phyloP scores from a whole-genome alignment of 1,284 basidiomycete species.

The Stygiomarasmius scandens region DNA sequence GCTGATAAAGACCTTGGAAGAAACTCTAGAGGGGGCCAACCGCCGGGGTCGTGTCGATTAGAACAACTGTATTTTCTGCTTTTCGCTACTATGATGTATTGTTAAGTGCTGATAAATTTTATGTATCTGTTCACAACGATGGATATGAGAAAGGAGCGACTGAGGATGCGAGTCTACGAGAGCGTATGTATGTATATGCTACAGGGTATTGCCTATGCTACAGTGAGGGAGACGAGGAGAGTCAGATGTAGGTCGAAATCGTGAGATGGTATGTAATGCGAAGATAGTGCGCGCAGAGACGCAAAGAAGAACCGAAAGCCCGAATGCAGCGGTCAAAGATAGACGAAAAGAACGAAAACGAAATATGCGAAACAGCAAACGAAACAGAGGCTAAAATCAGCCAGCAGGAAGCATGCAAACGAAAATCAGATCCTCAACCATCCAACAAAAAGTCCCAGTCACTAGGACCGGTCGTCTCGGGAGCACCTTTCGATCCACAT shows the following conservation, averaged over 20 bases:
- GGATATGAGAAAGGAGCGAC: background rate
- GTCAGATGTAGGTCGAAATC: background rate
- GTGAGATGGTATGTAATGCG: background rate
- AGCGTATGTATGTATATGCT: background rate
- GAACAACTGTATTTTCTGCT: background rate
- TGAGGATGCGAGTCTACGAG: background rate
- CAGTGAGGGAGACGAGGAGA: background rate
- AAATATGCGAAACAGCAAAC: background rate
- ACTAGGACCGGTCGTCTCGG: slow-evolving; percentile 49
- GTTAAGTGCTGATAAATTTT: too few species aligned
- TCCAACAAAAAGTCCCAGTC: slow-evolving; percentile 81
- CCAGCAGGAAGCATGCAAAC: background rate
- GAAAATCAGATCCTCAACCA: slow-evolving; percentile 30
- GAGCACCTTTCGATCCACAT: slow-evolving; percentile 48
- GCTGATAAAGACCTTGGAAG: slow-evolving; percentile 87
- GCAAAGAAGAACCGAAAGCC: background rate
- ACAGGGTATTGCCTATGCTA: background rate
- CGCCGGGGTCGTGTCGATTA: background rate
- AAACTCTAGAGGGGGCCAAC: slow-evolving; percentile 56
- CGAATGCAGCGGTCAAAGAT: background rate
- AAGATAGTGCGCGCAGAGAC: background rate
- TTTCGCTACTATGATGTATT: too few species aligned
- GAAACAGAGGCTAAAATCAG: background rate
- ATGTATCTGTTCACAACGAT: too few species aligned
- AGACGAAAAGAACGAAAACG: background rate